phyloP scores from a whole-genome alignment of 169 alveolate genomes.

The Prorocentrum cordatum region DNA sequence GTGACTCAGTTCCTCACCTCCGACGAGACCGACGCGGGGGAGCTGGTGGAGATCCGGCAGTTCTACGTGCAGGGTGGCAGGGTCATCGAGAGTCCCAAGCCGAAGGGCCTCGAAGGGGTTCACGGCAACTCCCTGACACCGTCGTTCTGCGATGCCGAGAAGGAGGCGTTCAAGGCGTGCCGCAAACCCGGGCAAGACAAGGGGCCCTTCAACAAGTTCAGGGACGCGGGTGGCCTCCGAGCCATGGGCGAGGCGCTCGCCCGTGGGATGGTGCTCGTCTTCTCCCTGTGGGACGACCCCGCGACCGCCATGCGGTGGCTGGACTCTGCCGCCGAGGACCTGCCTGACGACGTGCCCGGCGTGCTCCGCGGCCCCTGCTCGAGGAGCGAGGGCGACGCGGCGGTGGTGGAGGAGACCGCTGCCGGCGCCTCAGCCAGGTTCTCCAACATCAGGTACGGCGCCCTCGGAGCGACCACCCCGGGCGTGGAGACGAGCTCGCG shows the following conservation, averaged over 20 bases:
- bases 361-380: too few relatives aligned
- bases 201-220: too few relatives aligned
- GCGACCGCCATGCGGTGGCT: conserved; percentile 41
- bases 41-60: conserved; percentile 7
- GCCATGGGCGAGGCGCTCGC: conserved; percentile 26
- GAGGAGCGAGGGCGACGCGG: too few relatives aligned
- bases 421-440: too few relatives aligned
- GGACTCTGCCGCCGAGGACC: too few relatives aligned
- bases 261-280: conserved; percentile 10
- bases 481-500: too few relatives aligned
- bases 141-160: neutral
- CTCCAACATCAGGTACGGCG: too few relatives aligned
- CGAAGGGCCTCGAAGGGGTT: neutral
- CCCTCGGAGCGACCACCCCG: too few relatives aligned
- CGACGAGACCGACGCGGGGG: conserved; percentile 26
- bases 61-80: conserved; percentile 13
- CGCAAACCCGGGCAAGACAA: conserved; percentile 11
- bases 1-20: conserved; percentile 27
- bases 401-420: too few relatives aligned
- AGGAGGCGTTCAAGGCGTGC: neutral
- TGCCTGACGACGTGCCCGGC: too few relatives aligned
- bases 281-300: conserved; percentile 26
- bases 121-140: neutral
- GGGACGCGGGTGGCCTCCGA: conserved; percentile 2
- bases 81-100: neutral